phyloP scores from a whole-genome alignment of 306 rosid genomes.

The Hylodesmum podocarpum region DNA sequence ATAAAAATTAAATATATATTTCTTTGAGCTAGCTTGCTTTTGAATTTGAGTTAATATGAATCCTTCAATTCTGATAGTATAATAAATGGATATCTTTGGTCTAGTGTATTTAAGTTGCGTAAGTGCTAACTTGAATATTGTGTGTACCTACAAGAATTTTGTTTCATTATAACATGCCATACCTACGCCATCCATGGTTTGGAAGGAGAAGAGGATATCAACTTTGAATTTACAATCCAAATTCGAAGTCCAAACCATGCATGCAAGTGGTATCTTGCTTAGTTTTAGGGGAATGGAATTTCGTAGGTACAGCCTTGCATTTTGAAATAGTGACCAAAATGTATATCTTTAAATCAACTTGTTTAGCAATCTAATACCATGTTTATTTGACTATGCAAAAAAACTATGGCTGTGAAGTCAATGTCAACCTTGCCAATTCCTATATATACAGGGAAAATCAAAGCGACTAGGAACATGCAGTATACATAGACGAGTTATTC shows the following conservation, averaged over 20 bases:
- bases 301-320: conserved; percentile 18
- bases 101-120: too few species aligned
- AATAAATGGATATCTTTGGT: too few species aligned
- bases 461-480: background rate
- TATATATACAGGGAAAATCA: background rate
- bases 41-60: too few species aligned
- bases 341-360: background rate
- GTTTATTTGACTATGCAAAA: background rate
- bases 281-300: background rate
- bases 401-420: background rate
- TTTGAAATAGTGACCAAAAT: background rate
- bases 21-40: too few species aligned
- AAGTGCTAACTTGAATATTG: too few species aligned
- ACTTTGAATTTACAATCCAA: background rate
- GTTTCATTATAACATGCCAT: too few species aligned
- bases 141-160: too few species aligned
- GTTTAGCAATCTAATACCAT: background rate
- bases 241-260: too few species aligned
- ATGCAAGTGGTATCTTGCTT: background rate
- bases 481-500: background rate
- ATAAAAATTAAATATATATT: too few species aligned
- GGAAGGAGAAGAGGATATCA: background rate
- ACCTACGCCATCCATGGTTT: background rate
- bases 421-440: conserved; percentile 10
- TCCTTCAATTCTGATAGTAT: too few species aligned